Base-by-base conservation (phyloP, 352 stramenopile species). In the Globisporangium takayamanum region DNA sequence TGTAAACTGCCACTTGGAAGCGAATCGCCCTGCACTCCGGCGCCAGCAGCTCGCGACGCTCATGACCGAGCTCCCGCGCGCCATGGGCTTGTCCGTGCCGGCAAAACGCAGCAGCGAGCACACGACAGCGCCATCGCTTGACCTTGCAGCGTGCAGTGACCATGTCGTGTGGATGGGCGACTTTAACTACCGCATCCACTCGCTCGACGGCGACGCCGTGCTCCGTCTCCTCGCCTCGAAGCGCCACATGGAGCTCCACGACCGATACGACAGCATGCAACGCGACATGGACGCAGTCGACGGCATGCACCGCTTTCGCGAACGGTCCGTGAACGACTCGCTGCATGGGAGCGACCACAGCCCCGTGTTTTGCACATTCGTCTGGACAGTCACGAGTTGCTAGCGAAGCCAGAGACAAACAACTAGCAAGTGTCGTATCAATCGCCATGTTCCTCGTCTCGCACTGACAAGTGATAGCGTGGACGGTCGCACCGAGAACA, bases 81-180 rank as follows among this genome's bases (percentile, higher is more conserved):
- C 75, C 0, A 65, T 92, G 46, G 69, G 59, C 0, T 28, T 42
- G 6, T 36, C 30, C 30, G 8, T 10, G 30, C 8, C 30, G 30
- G 25, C 11, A 48, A 20, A 48, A 20, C 7, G 7, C 0, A 45
- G 69, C 51, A 53, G 50, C 20, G 59, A 64, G 10, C 30, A 8
- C 8, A 36, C 30, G 15, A 20, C 15, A 20, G 22, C 42, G 42
- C 6, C 42, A 48, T 5, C 42, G 42, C 64, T 66, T 25, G 68
- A 79, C 33, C 49, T 94, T 0, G 78, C 76, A 3, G 72, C 61
- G 11, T 73, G 80, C 53, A 89, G 84, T 30, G 73, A 89, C 55
- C 80, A 94, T 53, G 70, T 92, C 8, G 65, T 94, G 30, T 90
- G 81, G 80, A 85, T 90, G 69, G 84, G 84, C 2, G 81, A 94